Evolutionary conservation across 768 basidiomycete genomes (phyloP).

Genomic region (Pisolithus tinctorius): DNA sequence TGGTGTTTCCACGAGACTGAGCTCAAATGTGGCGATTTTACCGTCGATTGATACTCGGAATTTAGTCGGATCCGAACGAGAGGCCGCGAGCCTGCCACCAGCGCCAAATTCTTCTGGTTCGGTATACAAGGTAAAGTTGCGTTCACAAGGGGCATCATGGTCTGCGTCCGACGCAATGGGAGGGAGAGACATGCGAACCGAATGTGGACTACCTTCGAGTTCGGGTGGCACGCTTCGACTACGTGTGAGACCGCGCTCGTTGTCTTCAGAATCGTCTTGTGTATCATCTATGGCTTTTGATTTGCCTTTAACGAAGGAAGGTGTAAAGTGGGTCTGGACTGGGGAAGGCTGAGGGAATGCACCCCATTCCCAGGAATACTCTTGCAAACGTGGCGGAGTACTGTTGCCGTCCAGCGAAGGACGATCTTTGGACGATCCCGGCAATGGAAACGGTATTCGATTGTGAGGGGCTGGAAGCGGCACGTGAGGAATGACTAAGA

Average conservation of each 20-base stretch:
- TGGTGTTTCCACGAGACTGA: constrained; percentile 50
- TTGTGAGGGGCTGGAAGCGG: background rate
- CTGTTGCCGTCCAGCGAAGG: constrained; percentile 6
- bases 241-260: constrained; percentile 29
- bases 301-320: constrained; percentile 12
- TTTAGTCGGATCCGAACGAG: constrained; percentile 51
- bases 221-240: constrained; percentile 56
- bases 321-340: constrained; percentile 41
- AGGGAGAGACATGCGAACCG: constrained; percentile 16
- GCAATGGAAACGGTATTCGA: constrained; percentile 15
- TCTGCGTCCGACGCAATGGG: constrained; percentile 6
- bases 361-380: constrained; percentile 95
- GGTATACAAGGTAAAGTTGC: constrained; percentile 1
- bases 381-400: constrained; percentile 34
- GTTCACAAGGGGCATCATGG: background rate
- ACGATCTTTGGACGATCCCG: background rate
- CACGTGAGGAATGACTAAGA: background rate
- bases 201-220: constrained; percentile 38
- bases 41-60: constrained; percentile 64
- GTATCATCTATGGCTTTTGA: constrained; percentile 4
- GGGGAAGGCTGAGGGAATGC: constrained; percentile 80
- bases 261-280: constrained; percentile 10
- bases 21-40: constrained; percentile 58
- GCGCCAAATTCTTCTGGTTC: constrained; percentile 32
- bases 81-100: constrained; percentile 52